Conservation (phyloP, 495 filamentous ascomycete genomes). For the Aspergillus haitiensis region DNA sequence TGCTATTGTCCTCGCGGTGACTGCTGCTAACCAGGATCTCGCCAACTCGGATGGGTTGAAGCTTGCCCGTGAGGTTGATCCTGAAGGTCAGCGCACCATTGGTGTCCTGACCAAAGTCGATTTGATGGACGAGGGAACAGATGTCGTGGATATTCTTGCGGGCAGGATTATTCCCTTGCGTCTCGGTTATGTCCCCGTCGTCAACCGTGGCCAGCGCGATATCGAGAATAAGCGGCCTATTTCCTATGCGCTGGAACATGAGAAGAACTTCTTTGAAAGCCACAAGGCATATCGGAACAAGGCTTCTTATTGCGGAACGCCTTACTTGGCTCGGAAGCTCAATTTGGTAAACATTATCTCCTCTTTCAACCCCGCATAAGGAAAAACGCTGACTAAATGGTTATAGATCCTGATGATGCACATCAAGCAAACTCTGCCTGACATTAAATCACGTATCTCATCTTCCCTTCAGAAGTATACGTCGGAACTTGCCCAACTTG, state of each 20-base stretch:
- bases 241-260: constrained; percentile 86
- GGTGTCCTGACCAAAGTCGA: constrained; percentile 99
- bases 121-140: constrained; percentile 98
- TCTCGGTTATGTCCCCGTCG: constrained; percentile 95
- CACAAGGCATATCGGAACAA: constrained; percentile 99
- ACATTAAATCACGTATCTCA: constrained; percentile 95
- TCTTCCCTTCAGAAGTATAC: constrained; percentile 91
- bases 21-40: constrained; percentile 93
- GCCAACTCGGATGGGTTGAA: constrained; percentile 98
- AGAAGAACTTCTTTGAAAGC: constrained; percentile 97
- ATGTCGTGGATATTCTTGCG: constrained; percentile 98
- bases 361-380: not conserved
- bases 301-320: constrained; percentile 96
- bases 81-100: constrained; percentile 96
- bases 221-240: constrained; percentile 97
- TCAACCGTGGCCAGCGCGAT: constrained; percentile 98
- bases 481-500: constrained; percentile 75
- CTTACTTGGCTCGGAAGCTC: constrained; percentile 92
- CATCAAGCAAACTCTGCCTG: constrained; percentile 98
- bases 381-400: constrained; percentile 7
- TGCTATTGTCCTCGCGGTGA: constrained; percentile 96
- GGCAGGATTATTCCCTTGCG: constrained; percentile 96
- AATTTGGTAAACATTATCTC: constrained; percentile 64
- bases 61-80: constrained; percentile 94
- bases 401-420: constrained; percentile 98